Conservation (phyloP, 345 rosid species). For the Anacardium occidentale region DNA sequence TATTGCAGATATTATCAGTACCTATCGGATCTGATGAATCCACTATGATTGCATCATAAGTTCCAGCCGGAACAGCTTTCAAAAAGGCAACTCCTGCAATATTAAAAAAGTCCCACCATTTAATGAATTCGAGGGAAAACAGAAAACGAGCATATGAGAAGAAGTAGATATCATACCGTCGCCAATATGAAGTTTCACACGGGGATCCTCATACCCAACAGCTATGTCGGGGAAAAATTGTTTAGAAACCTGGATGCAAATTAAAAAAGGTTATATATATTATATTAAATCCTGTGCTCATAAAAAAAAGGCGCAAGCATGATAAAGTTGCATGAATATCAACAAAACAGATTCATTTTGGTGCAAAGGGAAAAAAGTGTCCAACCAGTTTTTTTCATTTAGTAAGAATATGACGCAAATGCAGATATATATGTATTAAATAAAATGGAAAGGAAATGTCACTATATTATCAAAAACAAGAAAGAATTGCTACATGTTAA, state of each 20-base stretch:
- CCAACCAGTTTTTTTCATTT: not conserved
- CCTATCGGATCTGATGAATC: conserved; percentile 97
- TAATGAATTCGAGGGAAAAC: not conserved
- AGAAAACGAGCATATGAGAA: not conserved
- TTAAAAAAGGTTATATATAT: not conserved
- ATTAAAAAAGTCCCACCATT: conserved; percentile 1
- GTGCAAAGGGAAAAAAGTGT: not conserved
- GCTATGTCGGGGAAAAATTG: conserved; percentile 79
- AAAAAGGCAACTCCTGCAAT: conserved; percentile 81
- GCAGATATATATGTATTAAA: not conserved
- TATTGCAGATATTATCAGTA: conserved; percentile 22
- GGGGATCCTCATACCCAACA: conserved; percentile 85
- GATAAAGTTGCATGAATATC: not conserved
- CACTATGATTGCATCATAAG: conserved; percentile 90
- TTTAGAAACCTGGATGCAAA: conserved; percentile 66
- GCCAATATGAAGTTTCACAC: conserved; percentile 78
- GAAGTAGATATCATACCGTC: conserved; percentile 54
- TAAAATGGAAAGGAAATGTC: not conserved
- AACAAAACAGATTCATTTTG: not conserved
- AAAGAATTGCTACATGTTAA: not conserved
- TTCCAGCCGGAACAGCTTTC: conserved; percentile 71
- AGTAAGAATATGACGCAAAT: not conserved
- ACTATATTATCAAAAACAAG: not conserved
- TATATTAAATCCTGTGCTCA: too few species aligned
- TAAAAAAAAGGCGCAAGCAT: not conserved